Conservation (phyloP, 129 eudicot species). For the Helianthus annuus region DNA sequence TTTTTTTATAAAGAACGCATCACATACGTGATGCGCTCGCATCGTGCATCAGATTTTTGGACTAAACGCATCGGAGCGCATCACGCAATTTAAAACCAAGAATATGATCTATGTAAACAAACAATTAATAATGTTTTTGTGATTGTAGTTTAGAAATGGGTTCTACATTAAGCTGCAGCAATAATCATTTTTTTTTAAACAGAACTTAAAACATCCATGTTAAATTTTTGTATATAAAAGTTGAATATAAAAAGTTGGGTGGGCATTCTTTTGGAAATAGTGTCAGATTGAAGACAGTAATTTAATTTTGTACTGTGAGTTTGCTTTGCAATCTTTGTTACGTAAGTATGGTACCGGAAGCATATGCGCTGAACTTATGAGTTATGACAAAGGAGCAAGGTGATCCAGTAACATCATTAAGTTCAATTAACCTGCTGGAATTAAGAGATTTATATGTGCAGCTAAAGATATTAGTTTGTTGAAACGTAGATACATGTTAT, state of each 20-base stretch:
- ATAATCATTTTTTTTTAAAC: not conserved
- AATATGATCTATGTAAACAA: constrained; percentile 9
- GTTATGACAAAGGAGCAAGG: not conserved
- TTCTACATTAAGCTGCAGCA: not conserved
- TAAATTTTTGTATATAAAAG: not conserved
- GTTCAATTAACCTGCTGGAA: not conserved
- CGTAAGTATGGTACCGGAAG: constrained; percentile 5
- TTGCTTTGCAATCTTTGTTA: constrained; percentile 2
- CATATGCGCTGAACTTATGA: not conserved
- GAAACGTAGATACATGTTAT: constrained; percentile 4
- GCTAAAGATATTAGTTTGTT: not conserved
- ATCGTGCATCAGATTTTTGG: too few relatives aligned
- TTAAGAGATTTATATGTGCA: not conserved
- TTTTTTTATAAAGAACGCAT: too few relatives aligned
- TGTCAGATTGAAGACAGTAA: not conserved
- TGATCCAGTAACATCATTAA: not conserved
- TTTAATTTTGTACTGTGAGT: not conserved
- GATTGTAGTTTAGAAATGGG: not conserved
- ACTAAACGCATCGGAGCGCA: too few relatives aligned
- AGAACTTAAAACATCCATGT: not conserved
- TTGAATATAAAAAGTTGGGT: not conserved
- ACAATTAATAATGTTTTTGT: not conserved
- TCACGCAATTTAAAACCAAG: too few relatives aligned
- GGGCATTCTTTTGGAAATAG: constrained; percentile 3
- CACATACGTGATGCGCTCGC: too few relatives aligned